Conservation (phyloP, 306 rosid species). For the Prunus dulcis region DNA sequence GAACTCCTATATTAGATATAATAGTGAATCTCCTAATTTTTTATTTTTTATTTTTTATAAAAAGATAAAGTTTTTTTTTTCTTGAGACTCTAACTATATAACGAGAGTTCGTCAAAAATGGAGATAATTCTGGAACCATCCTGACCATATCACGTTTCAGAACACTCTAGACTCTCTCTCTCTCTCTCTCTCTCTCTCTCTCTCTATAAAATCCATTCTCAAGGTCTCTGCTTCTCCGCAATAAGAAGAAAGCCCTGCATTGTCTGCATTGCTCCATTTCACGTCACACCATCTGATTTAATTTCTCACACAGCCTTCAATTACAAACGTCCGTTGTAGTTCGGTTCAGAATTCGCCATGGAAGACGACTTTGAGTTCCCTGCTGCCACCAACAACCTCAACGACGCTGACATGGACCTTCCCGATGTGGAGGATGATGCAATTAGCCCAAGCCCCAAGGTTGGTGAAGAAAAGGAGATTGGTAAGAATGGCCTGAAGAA, state of each 20-base stretch:
- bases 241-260: not conserved
- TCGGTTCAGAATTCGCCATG: constrained; percentile 21
- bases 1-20: too few species aligned
- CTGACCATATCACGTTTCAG: constrained; percentile 4
- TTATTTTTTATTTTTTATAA: fast-evolving
- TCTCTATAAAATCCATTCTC: constrained; percentile 9
- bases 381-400: not conserved
- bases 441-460: constrained; percentile 39
- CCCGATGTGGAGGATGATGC: constrained; percentile 31
- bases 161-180: constrained; percentile 11
- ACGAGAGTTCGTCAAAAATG: not conserved
- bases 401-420: constrained; percentile 41
- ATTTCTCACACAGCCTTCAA: too few species aligned
- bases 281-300: not conserved
- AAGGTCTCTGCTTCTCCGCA: not conserved
- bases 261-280: not conserved
- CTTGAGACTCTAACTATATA: not conserved
- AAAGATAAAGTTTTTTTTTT: not conserved
- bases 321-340: too few species aligned
- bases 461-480: constrained; percentile 76
- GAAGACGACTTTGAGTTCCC: constrained; percentile 64
- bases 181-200: not conserved
- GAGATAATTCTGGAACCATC: constrained; percentile 35
- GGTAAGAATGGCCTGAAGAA: constrained; percentile 72
- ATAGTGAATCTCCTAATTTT: too few species aligned